Conservation (phyloP, 371 early-diverging fungal genomes). For the Mucor plumbeus region DNA sequence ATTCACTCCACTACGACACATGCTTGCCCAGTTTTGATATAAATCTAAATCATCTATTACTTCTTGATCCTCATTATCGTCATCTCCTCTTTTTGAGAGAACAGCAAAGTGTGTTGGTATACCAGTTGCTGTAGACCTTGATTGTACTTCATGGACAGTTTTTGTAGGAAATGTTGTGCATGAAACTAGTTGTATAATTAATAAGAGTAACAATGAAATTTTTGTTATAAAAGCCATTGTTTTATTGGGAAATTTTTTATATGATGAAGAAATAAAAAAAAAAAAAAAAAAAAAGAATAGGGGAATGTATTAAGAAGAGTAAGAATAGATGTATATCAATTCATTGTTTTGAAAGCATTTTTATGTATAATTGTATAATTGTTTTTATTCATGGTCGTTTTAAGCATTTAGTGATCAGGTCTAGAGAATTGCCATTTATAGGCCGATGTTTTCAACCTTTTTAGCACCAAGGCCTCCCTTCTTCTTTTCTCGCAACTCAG, state of each 20-base stretch:
- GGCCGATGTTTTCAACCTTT: slow-evolving; percentile 25
- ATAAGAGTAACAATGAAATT: neutral
- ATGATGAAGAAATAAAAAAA: too few species aligned
- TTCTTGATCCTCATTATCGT: slow-evolving; percentile 26
- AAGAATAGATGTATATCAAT: slow-evolving; percentile 9
- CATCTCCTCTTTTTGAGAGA: slow-evolving; percentile 28
- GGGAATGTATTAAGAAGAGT: neutral
- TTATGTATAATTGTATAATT: slow-evolving; percentile 1
- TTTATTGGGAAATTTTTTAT: too few species aligned
- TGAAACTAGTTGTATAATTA: slow-evolving; percentile 1
- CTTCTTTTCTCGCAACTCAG: slow-evolving; percentile 61
- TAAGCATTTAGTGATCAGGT: slow-evolving; percentile 21
- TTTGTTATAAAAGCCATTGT: neutral
- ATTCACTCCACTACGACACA: slow-evolving; percentile 26
- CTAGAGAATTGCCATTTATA: slow-evolving; percentile 22
- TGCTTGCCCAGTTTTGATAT: slow-evolving; percentile 41
- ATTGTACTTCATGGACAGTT: neutral
- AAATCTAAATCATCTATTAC: slow-evolving; percentile 30
- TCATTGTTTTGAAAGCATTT: neutral
- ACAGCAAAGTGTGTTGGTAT: slow-evolving; percentile 5
- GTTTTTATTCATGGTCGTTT: slow-evolving; percentile 13
- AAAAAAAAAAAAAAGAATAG: neutral
- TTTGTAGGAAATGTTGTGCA: slow-evolving; percentile 18
- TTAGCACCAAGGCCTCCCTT: slow-evolving; percentile 54
- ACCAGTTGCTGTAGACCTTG: neutral